Percentiles rank a stretch among this genome's conserved stretches.
These are phyloP conservation scores for Kurtzmaniella quercitrusa DNA, from an alignment of 1,139 yeast species.

Conservation along the genomic window DNA sequence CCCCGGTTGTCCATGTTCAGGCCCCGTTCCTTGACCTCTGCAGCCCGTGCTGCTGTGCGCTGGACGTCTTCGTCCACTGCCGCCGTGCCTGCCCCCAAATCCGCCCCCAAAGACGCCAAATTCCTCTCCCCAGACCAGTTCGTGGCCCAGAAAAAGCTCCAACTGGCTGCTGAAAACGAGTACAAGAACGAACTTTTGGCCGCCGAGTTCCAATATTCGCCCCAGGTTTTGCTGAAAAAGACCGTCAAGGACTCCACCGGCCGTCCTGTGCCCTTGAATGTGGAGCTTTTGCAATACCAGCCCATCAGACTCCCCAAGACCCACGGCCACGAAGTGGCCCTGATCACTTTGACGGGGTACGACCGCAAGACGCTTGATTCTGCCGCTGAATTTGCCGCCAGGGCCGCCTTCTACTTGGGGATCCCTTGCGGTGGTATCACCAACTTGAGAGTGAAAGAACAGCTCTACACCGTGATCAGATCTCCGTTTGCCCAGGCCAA, in stretches of 20 bases:
- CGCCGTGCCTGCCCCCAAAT: neutral
- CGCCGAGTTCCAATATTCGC: conserved; percentile 33
- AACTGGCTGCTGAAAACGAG: conserved; percentile 25
- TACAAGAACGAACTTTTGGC: conserved; percentile 26
- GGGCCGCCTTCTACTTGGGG: conserved; percentile 88
- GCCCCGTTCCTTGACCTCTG: neutral
- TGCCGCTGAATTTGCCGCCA: conserved; percentile 77
- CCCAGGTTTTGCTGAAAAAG: conserved; percentile 37
- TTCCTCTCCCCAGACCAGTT: conserved; percentile 30
- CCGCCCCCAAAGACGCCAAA: conserved; percentile 8
- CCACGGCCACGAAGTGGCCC: conserved; percentile 71
- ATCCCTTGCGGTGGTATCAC: conserved; percentile 73
- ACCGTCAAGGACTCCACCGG: conserved; percentile 19
- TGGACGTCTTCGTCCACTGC: neutral
- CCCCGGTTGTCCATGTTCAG: neutral
- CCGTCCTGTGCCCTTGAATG: conserved; percentile 76
- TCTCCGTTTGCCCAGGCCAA: conserved; percentile 95
- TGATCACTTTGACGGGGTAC: conserved; percentile 68
- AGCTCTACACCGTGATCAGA: conserved; percentile 86
- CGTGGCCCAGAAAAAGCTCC: conserved; percentile 21
- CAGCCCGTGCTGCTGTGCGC: neutral
- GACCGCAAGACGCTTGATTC: conserved; percentile 67
- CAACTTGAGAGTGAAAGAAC: conserved; percentile 53
- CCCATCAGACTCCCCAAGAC: conserved; percentile 69
- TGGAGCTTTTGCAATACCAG: conserved; percentile 75